A percentile compares a stretch with the other conserved stretches of the same genome.
Evolutionary conservation across 2,329 filamentous ascomycete genomes (phyloP).

Genomic region (Pyrenochaeta sp.): DNA sequence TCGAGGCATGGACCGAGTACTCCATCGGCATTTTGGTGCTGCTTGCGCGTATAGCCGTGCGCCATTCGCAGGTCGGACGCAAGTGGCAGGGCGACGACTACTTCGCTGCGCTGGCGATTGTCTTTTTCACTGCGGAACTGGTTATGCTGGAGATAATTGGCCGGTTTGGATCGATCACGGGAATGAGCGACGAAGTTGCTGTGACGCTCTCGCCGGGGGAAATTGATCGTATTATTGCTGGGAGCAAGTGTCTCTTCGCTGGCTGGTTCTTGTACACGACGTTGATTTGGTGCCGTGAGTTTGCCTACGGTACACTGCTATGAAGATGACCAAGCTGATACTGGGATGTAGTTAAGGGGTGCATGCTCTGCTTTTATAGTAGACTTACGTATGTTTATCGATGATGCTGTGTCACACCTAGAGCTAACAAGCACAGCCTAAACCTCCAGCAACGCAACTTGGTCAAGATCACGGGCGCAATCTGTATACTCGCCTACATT

Average conservation of each 20-base stretch:
- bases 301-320: too few relatives aligned
- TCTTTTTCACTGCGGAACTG: constrained; percentile 15
- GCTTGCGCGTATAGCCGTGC: constrained; percentile 7
- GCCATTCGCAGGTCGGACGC: constrained; percentile 8
- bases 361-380: constrained; percentile 18
- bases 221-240: constrained; percentile 7
- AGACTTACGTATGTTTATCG: constrained; percentile 15
- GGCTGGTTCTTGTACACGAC: constrained; percentile 16
- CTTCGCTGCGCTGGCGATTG: constrained; percentile 7
- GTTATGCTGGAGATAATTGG: constrained; percentile 16
- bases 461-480: constrained; percentile 10
- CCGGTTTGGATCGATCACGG: constrained; percentile 11
- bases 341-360: constrained; percentile 10
- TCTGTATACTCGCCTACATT: constrained; percentile 9
- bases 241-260: constrained; percentile 15
- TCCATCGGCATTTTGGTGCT: constrained; percentile 13
- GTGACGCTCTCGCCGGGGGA: constrained; percentile 9
- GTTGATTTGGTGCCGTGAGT: constrained; percentile 18
- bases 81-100: constrained; percentile 21
- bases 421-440: constrained; percentile 6
- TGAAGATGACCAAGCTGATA: constrained; percentile 1
- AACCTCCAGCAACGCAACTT: constrained; percentile 10
- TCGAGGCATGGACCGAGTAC: constrained; percentile 17
- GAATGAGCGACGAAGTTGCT: constrained; percentile 12
- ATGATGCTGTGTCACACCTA: not conserved